These are phyloP conservation scores for Saccharomyces pastorianus DNA, from an alignment of 1,139 yeast species.

Conservation along the genomic window DNA sequence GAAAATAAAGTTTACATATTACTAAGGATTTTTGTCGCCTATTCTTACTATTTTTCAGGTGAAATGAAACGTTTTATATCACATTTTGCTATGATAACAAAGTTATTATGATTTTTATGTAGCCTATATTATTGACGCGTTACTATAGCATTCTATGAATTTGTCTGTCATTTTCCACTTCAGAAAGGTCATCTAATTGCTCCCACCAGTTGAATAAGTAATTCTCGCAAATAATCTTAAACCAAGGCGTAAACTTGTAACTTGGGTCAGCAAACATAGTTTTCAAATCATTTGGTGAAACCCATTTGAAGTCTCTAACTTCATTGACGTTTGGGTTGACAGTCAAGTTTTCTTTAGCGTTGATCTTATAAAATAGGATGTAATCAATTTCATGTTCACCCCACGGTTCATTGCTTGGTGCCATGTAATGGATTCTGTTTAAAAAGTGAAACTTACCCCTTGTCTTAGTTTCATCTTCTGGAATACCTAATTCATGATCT, in stretches of 20 bases:
- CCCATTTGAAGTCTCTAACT: slow-evolving; percentile 75
- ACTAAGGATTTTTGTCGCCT: neutral
- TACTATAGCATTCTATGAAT: slow-evolving; percentile 30
- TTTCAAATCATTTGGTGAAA: slow-evolving; percentile 55
- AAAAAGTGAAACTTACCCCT: slow-evolving; percentile 56
- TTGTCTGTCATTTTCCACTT: slow-evolving; percentile 26
- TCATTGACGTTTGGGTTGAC: slow-evolving; percentile 61
- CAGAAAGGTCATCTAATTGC: slow-evolving; percentile 44
- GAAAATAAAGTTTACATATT: neutral
- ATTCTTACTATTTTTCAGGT: neutral
- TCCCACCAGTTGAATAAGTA: slow-evolving; percentile 94
- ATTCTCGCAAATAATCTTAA: slow-evolving; percentile 85
- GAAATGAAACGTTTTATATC: neutral
- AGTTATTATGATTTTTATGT: neutral
- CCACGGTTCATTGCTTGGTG: slow-evolving; percentile 80
- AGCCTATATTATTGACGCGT: neutral
- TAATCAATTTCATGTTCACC: slow-evolving; percentile 98
- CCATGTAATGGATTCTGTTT: slow-evolving; percentile 90
- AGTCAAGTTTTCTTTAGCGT: slow-evolving; percentile 41
- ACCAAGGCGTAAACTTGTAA: slow-evolving; percentile 92
- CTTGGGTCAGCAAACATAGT: slow-evolving; percentile 61
- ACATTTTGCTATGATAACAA: neutral
- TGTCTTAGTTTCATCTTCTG: slow-evolving; percentile 40
- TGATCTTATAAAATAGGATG: slow-evolving; percentile 67
- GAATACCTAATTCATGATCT: slow-evolving; percentile 90